phyloP scores from a whole-genome alignment of 169 alveolate species.

The Eimeria falciformis region DNA sequence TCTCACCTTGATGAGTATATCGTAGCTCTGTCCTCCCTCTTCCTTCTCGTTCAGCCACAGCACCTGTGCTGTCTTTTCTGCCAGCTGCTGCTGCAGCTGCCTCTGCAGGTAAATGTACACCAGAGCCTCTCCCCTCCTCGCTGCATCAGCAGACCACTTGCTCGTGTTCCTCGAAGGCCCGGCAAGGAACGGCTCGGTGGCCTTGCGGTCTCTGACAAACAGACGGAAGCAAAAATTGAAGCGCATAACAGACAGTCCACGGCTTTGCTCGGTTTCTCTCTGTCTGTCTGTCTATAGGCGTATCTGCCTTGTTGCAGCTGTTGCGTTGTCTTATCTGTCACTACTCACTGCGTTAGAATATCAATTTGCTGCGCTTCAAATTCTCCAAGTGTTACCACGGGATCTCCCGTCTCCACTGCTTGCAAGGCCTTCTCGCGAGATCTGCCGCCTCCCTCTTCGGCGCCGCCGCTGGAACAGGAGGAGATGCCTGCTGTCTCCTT shows the following conservation, averaged over 20 bases:
- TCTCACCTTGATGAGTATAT: conserved; percentile 56
- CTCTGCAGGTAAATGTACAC: conserved; percentile 42
- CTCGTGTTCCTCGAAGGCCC: background rate
- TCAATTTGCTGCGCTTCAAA: conserved; percentile 57
- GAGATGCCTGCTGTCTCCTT: background rate
- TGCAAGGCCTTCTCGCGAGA: background rate
- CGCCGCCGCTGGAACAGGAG: conserved; percentile 1
- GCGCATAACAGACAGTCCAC: background rate
- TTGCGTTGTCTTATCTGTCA: background rate
- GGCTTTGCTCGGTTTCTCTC: no score
- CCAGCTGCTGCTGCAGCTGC: conserved; percentile 51
- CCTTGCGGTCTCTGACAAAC: conserved; percentile 24
- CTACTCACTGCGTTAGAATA: background rate
- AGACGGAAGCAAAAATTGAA: background rate
- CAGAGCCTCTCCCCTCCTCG: conserved; percentile 49
- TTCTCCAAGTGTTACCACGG: conserved; percentile 16
- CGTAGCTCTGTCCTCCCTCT: conserved; percentile 72
- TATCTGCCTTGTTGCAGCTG: background rate
- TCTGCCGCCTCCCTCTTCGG: background rate
- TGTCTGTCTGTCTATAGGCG: background rate
- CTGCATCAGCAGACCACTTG: conserved; percentile 24
- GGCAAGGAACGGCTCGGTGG: conserved; percentile 9
- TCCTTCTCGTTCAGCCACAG: conserved; percentile 70
- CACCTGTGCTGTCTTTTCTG: conserved; percentile 22
- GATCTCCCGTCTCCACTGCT: background rate